Evolutionary conservation across 306 rosid genomes (phyloP), one percentile per base, ranked within the genome.

Genomic region (Argentina anserina): DNA sequence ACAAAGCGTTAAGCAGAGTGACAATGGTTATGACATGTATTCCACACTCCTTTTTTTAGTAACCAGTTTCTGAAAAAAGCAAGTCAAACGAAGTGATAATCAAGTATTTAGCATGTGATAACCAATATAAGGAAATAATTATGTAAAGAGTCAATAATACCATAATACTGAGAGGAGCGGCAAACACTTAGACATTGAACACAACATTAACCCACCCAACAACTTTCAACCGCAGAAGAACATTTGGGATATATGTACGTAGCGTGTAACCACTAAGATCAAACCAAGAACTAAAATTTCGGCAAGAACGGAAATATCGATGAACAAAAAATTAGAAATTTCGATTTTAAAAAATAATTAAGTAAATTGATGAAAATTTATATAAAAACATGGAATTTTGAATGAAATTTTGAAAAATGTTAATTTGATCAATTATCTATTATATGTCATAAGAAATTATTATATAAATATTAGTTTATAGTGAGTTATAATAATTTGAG

Each of bases 101-200:
- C 28, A 52, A 52, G n/a, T n/a, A 0, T 7, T 52, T 46, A 46
- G 52, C 17, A 18, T 46, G 2, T 46, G 52, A n/a, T n/a, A n/a
- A 52, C 2, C 14, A 21, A 21, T 23, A 52, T 9, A 9, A 52
- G 13, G 9, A 23, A 21, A 7, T 7, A 21, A 0, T 6, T 6
- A 52, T 0, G 28, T 21, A 52, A 23, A 20, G 23, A 7, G n/a
- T n/a, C n/a, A n/a, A n/a, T n/a, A n/a, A 23, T 23, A 82, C 88
- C 84, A 85, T 79, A 72, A 76, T 62, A 55, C 80, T 76, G 1
- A 85, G 86, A 65, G 88, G 88, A 70, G 88, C 78, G 12, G 88
- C 88, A 58, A 58, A 82, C 15, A 82, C 80, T 50, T 69, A 69
- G 9, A 85, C 81, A 14, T 84, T 81, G 37, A 74, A 76, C 9